Base-by-base conservation (phyloP, 805 yeast species). In the Yamadazyma insecticola region DNA sequence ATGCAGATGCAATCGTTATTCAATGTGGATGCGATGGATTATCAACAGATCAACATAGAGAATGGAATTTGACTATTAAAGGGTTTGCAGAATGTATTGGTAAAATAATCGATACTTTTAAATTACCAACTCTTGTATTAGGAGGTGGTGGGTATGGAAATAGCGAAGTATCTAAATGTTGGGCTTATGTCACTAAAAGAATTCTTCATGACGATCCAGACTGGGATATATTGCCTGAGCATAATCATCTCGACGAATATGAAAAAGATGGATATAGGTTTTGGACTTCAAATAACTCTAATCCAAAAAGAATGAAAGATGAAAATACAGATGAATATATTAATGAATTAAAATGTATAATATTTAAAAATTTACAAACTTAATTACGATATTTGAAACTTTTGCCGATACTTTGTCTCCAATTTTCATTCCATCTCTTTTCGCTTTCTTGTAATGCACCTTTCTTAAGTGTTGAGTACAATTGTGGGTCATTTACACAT, bases 141-240 rank as follows among this genome's bases (percentile, higher is more conserved):
- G 90, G 90, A 1, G 92, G 92, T 2, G 92, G 92, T 3, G 92
- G 90, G 0, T 83, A 83, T 48, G 75, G 80, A 38, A 74, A 69
- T 38, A 49, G 63, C 3, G 78, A 81, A 37, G 67, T 75, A 16
- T 76, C 87, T 0, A 67, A 82, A 37, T 73, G 77, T 34, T 79
- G 85, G 76, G 55, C 76, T 0, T 62, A 55, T 41, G 37, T 70
- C 4, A 70, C 73, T 1, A 49, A 53, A 7, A 22, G 32, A 5
- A 37, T 47, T 4, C 43, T 50, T 9, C 41, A 48, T 3, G 43
- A 39, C 11, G 33, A 34, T 4, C 37, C 37, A 13, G 45, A 55
- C 12, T 67, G 75, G 58, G 72, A 67, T 8, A 45, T 68, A 11
- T 55, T 77, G 3, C 79, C 81, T 0, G 83, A 77, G 20, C 77